Evolutionary conservation across 2,329 filamentous ascomycete genomes (phyloP).

Genomic region (Aureobasidium mangrovei): DNA sequence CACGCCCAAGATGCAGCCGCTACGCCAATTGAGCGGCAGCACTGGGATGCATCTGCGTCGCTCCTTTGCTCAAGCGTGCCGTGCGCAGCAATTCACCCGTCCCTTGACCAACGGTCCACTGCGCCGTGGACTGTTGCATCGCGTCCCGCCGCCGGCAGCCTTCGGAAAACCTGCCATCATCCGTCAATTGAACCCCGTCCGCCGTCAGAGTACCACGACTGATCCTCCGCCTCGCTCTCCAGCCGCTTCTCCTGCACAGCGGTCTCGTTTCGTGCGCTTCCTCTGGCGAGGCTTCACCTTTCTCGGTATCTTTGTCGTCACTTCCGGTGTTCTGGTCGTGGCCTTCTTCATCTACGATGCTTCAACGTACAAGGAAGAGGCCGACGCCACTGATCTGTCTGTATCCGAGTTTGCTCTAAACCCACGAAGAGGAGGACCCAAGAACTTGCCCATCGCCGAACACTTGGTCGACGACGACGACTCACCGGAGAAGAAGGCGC

Average conservation of each 20-base stretch:
- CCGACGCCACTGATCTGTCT: constrained; percentile 60
- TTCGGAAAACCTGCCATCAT: background rate
- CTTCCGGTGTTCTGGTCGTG: constrained; percentile 60
- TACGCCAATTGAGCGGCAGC: constrained; percentile 10
- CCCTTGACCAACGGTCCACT: constrained; percentile 6
- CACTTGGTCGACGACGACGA: constrained; percentile 86
- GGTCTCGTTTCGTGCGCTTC: constrained; percentile 37
- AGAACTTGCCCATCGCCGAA: constrained; percentile 88
- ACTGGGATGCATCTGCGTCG: constrained; percentile 8
- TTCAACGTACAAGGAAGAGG: constrained; percentile 72
- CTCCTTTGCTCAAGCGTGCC: constrained; percentile 4
- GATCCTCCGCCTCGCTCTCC: constrained; percentile 5
- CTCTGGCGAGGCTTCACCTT: constrained; percentile 61
- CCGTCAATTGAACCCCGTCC: constrained; percentile 7
- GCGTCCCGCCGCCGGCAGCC: background rate
- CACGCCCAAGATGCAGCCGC: constrained; percentile 10
- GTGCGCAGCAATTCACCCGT: constrained; percentile 2
- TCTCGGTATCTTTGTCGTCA: constrained; percentile 65
- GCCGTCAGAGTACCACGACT: constrained; percentile 6
- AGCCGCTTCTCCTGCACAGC: background rate
- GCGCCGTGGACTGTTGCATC: constrained; percentile 1
- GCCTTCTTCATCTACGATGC: constrained; percentile 93
- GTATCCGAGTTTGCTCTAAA: constrained; percentile 78
- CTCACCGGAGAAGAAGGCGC: constrained; percentile 54
- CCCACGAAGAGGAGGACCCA: constrained; percentile 76